These are phyloP conservation scores for Caloboletus firmus DNA, from an alignment of 1,284 basidiomycete genomes.

Conservation along the genomic window DNA sequence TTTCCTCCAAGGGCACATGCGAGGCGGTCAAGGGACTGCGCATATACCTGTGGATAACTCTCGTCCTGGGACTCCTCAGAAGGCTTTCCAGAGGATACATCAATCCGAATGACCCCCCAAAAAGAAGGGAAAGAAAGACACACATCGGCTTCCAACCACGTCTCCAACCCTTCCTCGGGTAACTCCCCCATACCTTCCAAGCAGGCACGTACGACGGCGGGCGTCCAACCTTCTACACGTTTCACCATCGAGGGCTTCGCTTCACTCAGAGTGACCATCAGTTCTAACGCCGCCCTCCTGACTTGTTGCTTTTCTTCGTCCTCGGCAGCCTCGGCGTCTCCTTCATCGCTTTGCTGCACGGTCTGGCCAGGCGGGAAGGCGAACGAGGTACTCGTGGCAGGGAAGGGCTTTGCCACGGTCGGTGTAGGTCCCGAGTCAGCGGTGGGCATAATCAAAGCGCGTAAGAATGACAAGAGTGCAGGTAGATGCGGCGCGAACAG, in stretches of 20 bases:
- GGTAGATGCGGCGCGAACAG: constrained; percentile 69
- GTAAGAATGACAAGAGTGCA: constrained; percentile 64
- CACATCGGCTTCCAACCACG: constrained; percentile 76
- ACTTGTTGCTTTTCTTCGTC: constrained; percentile 59
- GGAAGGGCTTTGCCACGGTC: constrained; percentile 66
- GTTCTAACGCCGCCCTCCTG: constrained; percentile 65
- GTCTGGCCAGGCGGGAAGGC: constrained; percentile 50
- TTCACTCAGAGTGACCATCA: constrained; percentile 76
- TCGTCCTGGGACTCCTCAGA: constrained; percentile 71
- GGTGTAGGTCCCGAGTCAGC: constrained; percentile 74
- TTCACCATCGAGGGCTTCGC: constrained; percentile 67
- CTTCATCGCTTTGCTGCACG: constrained; percentile 29
- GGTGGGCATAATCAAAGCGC: constrained; percentile 59
- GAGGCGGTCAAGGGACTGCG: constrained; percentile 75
- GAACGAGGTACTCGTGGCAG: constrained; percentile 44
- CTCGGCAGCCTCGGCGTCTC: constrained; percentile 42
- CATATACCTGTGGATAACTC: constrained; percentile 70
- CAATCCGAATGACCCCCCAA: neutral
- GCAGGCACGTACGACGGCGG: constrained; percentile 66
- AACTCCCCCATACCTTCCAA: constrained; percentile 81
- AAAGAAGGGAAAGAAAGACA: constrained; percentile 22
- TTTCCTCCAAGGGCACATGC: constrained; percentile 75
- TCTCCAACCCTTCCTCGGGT: constrained; percentile 56
- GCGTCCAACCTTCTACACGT: constrained; percentile 64
- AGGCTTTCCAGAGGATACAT: constrained; percentile 43